Evolutionary conservation across 116 monocot genomes (phyloP).

Genomic region (Zostera marina): DNA sequence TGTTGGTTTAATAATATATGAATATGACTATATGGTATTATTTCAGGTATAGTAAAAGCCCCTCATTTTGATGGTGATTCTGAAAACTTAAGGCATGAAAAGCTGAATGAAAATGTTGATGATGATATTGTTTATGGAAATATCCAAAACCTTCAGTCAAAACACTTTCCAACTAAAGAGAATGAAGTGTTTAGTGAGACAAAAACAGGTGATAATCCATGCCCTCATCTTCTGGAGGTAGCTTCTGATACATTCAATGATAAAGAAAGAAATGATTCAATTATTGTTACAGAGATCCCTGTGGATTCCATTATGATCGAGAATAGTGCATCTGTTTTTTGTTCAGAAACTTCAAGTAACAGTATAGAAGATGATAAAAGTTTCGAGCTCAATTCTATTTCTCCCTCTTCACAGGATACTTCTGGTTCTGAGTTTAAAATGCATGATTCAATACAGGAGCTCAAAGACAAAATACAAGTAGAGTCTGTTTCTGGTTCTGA

Average conservation of each 20-base stretch:
- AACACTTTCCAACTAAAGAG: background rate
- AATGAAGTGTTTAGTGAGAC: conserved; percentile 1
- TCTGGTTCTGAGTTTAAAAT: conserved; percentile 4
- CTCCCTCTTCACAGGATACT: background rate
- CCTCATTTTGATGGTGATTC: background rate
- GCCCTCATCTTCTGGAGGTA: conserved; percentile 3
- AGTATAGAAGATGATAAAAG: background rate
- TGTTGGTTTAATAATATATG: background rate
- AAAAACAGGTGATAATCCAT: background rate
- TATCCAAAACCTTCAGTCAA: background rate
- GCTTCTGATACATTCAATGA: conserved; percentile 1
- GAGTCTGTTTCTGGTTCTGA: conserved; percentile 4
- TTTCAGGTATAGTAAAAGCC: background rate
- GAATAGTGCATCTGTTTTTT: background rate
- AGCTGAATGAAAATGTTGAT: background rate
- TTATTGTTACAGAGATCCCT: background rate
- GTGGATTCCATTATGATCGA: background rate
- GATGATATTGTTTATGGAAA: conserved; percentile 3
- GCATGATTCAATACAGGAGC: background rate
- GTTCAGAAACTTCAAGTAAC: background rate
- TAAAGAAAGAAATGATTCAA: background rate
- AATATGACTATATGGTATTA: too few species aligned
- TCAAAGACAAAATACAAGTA: too few species aligned
- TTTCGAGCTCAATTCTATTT: background rate
- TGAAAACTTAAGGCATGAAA: background rate